Evolutionary conservation across 2,329 filamentous ascomycete genomes (phyloP).

Genomic region (Celoporthe dispersa): DNA sequence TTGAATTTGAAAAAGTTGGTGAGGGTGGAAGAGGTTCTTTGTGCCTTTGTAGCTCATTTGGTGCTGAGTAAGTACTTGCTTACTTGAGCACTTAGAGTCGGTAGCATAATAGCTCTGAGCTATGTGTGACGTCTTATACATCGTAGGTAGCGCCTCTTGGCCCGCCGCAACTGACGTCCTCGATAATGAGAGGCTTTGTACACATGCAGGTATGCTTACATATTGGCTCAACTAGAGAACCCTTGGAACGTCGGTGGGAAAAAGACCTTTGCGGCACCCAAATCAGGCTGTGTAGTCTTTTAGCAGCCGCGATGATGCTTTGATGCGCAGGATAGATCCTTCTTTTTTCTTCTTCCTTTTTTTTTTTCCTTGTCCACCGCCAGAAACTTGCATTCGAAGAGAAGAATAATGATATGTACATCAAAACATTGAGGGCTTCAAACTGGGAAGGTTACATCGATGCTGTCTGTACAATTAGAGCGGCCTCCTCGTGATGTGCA

Average conservation of each 20-base stretch:
- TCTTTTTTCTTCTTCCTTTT: neutral
- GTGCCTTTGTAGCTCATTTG: neutral
- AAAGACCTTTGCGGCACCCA: neutral
- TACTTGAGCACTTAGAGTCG: no score
- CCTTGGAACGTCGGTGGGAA: neutral
- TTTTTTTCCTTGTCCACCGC: no score
- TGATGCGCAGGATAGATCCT: neutral
- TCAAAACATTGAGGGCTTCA: no score
- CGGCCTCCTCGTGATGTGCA: no score
- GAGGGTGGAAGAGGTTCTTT: neutral
- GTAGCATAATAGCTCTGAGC: no score
- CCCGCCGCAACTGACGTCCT: constrained; percentile 13
- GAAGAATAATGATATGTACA: neutral
- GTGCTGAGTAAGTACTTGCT: neutral
- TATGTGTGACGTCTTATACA: constrained; percentile 5
- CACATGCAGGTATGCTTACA: neutral
- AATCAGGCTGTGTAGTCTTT: neutral
- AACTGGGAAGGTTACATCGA: no score
- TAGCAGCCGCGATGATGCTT: neutral
- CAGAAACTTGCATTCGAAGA: neutral
- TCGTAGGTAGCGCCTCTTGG: neutral
- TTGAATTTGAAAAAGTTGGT: neutral
- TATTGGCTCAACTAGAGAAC: neutral
- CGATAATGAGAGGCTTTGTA: neutral
- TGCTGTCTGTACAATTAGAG: no score